A percentile compares a stretch with the other conserved stretches of the same genome.
Evolutionary conservation across 371 early-diverging fungal species (phyloP).

Genomic region (Rhizopus sp.): DNA sequence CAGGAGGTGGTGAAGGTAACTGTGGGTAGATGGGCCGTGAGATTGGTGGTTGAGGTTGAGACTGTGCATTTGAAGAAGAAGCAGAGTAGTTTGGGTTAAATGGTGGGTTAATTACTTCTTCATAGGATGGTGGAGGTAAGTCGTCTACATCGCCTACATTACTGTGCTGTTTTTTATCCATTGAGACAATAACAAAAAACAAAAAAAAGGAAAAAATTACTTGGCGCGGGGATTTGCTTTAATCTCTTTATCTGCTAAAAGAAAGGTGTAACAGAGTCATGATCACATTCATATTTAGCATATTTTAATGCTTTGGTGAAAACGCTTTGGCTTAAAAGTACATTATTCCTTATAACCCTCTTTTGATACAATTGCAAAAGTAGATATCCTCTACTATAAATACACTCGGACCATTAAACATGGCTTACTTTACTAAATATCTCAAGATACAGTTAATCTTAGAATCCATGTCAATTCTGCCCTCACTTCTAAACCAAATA

Average conservation of each 20-base stretch:
- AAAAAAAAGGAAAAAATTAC: constrained; percentile 6
- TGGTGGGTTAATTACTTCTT: constrained; percentile 10
- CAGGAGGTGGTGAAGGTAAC: background rate
- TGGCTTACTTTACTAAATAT: too few relatives aligned
- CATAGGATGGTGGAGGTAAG: constrained; percentile 15
- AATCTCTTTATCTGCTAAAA: constrained; percentile 1
- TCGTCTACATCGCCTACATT: constrained; percentile 17
- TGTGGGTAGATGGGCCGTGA: constrained; percentile 7
- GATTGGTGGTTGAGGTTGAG: background rate
- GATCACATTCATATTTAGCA: background rate
- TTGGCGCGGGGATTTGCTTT: background rate
- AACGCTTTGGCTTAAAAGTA: too few relatives aligned
- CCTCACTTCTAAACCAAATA: too few relatives aligned
- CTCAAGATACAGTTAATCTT: too few relatives aligned
- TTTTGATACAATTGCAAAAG: too few relatives aligned
- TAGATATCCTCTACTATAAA: too few relatives aligned
- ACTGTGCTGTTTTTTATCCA: constrained; percentile 1
- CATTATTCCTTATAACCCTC: too few relatives aligned
- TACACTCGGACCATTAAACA: too few relatives aligned
- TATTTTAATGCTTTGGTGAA: too few relatives aligned
- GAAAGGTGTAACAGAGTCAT: background rate
- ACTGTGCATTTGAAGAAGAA: background rate
- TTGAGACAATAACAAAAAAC: constrained; percentile 1
- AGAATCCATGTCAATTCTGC: too few relatives aligned
- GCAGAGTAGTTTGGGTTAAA: background rate